A percentile compares a stretch with the other conserved stretches of the same genome.
phyloP scores from a whole-genome alignment of 2,329 filamentous ascomycete species.

The Nectriaceae sp. region DNA sequence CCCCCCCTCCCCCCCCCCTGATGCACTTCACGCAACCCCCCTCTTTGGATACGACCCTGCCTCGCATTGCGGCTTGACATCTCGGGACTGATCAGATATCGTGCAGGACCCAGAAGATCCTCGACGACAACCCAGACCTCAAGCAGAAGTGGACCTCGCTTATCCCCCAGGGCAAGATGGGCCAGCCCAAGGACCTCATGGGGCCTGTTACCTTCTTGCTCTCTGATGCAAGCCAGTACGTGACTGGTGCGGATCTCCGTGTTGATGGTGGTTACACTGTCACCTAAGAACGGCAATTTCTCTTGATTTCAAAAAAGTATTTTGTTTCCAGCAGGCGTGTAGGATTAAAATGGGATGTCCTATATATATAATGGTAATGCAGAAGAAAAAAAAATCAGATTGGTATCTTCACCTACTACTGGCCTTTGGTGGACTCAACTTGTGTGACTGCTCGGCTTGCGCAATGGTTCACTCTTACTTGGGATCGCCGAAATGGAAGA shows the following conservation, averaged over 20 bases:
- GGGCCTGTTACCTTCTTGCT: constrained; percentile 86
- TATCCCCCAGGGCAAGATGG: constrained; percentile 94
- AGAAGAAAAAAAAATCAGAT: neutral
- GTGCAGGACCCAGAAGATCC: constrained; percentile 82
- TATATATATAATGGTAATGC: constrained; percentile 21
- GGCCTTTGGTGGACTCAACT: no score
- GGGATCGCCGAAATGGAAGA: no score
- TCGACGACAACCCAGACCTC: constrained; percentile 89
- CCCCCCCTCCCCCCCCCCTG: neutral
- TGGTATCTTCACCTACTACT: neutral
- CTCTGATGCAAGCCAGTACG: constrained; percentile 75
- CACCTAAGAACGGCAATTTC: constrained; percentile 49
- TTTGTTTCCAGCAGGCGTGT: constrained; percentile 12
- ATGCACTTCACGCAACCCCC: no score
- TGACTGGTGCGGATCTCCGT: constrained; percentile 72
- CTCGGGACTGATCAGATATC: neutral
- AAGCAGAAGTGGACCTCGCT: constrained; percentile 88
- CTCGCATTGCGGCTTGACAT: constrained; percentile 11
- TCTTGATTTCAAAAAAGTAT: constrained; percentile 2
- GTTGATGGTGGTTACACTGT: constrained; percentile 91
- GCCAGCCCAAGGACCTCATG: constrained; percentile 87
- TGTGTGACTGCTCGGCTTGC: no score
- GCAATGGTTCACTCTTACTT: no score
- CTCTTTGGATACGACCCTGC: neutral
- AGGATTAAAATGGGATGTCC: constrained; percentile 15